Base-by-base conservation (phyloP, 768 basidiomycete genomes). In the Paxillus rubicundulus region DNA sequence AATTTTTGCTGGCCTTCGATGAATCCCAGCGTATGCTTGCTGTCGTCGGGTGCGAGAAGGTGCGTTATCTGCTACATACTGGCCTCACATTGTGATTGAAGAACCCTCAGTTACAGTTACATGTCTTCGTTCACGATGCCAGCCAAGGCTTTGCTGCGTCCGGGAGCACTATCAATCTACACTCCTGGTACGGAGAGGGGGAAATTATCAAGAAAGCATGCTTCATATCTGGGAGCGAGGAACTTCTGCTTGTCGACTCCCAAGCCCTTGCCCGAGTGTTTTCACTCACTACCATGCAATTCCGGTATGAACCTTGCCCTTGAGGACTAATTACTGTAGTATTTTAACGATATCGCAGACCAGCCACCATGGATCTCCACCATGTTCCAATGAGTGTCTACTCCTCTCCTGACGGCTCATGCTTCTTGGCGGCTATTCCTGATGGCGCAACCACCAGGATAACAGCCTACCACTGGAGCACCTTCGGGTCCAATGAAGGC, bases 331-430 rank as follows among this genome's bases (percentile, higher is more conserved):
- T 47, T 27, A 14, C 18, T 18, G 3, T 18, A 6, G 9, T 24
- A 44, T 5, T 17, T 48, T 50, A 47, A 44, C 18, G 36, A 14
- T 14, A 32, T 50, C 7, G 9, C 39, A 82, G 81, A 27, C 77
- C 79, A 2, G 77, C 81, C 2, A 69, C 74, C 1, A 55, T 82
- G 27, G 67, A 75, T 38, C 66, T 83, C 9, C 57, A 61, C 7
- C 53, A 50, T 12, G 34, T 63, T 12, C 79, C 79, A 0, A 50
- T 42, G 0, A 58, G 64, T 7, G 64, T 77, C 16, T 67, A 67
- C 57, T 74, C 81, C 9, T 74, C 82, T 5, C 80, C 82, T 9
- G 83, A 84, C 42, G 81, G 81, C 0, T 73, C 81, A 6, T 83
- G 81, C 57, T 69, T 84, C 40, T 33, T 83, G 30, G 49, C 66